phyloP scores from a whole-genome alignment of 805 yeast species.

The Metschnikowia peoriensis region DNA sequence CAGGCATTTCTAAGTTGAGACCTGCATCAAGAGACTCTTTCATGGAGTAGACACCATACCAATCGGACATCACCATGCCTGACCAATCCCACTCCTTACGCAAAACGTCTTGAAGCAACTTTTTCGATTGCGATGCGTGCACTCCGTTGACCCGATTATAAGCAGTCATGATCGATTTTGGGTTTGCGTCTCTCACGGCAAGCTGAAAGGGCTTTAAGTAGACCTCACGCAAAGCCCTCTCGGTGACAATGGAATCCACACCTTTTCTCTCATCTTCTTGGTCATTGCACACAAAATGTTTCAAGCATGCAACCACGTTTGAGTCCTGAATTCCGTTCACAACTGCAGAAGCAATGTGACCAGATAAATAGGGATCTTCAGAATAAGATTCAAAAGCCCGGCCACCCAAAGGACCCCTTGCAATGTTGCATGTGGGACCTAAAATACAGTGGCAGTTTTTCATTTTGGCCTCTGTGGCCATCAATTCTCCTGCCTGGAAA shows the following conservation, averaged over 20 bases:
- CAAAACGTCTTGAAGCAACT: conserved; percentile 45
- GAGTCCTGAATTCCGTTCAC: conserved; percentile 54
- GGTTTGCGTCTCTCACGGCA: conserved; percentile 51
- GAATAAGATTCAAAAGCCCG: conserved; percentile 61
- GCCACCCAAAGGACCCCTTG: conserved; percentile 59
- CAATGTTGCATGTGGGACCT: conserved; percentile 49
- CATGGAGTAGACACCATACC: conserved; percentile 57
- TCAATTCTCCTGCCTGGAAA: conserved; percentile 47
- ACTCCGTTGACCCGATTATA: conserved; percentile 63
- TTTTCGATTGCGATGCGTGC: conserved; percentile 50
- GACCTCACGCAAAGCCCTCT: conserved; percentile 63
- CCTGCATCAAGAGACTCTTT: conserved; percentile 52
- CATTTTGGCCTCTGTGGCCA: conserved; percentile 54
- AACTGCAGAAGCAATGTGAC: conserved; percentile 48
- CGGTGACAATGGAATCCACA: conserved; percentile 49
- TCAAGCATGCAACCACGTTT: conserved; percentile 54
- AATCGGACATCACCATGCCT: conserved; percentile 61
- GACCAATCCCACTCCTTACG: conserved; percentile 57
- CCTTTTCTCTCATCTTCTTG: conserved; percentile 54
- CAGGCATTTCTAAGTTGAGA: conserved; percentile 67
- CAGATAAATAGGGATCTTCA: conserved; percentile 55
- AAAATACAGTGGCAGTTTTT: conserved; percentile 51
- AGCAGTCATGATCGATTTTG: conserved; percentile 58
- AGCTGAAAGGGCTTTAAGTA: conserved; percentile 63
- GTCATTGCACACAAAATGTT: conserved; percentile 65